Conservation (phyloP, 1,139 yeast species). For the Saccharomyces hybrid region DNA sequence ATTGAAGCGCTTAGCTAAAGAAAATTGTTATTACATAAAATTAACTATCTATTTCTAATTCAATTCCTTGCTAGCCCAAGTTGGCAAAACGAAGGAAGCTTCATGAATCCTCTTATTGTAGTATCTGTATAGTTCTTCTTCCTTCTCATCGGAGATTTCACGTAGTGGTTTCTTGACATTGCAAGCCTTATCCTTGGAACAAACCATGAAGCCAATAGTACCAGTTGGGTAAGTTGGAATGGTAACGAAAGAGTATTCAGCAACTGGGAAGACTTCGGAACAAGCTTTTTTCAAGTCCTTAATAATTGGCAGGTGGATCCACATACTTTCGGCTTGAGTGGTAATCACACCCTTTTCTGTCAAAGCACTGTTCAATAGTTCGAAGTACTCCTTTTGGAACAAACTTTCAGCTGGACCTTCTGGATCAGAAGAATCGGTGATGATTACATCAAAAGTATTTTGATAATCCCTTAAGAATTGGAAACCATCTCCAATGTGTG, state of each 20-base stretch:
- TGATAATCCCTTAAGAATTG: constrained; percentile 74
- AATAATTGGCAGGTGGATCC: constrained; percentile 78
- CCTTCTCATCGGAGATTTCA: constrained; percentile 54
- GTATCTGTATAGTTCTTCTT: constrained; percentile 59
- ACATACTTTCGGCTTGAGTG: constrained; percentile 86
- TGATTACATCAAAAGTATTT: constrained; percentile 72
- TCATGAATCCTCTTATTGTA: constrained; percentile 73
- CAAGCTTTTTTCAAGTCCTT: constrained; percentile 69
- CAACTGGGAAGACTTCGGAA: constrained; percentile 74
- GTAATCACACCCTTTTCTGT: constrained; percentile 83
- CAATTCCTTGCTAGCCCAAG: constrained; percentile 57
- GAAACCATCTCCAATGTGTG: constrained; percentile 87
- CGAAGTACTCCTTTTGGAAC: constrained; percentile 80
- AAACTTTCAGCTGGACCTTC: constrained; percentile 93
- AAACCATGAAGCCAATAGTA: constrained; percentile 89
- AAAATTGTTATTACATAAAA: neutral
- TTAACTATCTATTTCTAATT: constrained; percentile 1
- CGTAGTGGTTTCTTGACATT: constrained; percentile 63
- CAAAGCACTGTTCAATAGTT: constrained; percentile 68
- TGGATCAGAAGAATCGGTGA: constrained; percentile 92
- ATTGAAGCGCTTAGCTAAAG: neutral
- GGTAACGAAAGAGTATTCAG: constrained; percentile 78
- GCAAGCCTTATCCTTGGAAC: constrained; percentile 62
- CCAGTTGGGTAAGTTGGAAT: constrained; percentile 94
- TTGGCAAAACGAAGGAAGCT: constrained; percentile 83